A percentile compares a stretch with the other conserved stretches of the same genome.
Evolutionary conservation across 1,139 yeast species (phyloP).

Genomic region (Yamadazyma atmosphaerica): DNA sequence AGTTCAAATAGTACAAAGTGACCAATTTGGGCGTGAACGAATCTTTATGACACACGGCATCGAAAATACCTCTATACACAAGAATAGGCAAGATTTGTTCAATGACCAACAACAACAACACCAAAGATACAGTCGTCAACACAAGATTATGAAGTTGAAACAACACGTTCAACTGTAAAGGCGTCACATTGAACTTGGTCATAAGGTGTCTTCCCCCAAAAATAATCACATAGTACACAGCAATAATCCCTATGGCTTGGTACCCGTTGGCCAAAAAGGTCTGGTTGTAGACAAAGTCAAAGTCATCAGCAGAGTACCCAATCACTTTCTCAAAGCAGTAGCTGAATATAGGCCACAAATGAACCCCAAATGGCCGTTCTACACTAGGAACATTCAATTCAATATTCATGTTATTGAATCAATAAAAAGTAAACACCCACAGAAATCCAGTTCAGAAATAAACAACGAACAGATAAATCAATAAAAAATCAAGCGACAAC

Average conservation of each 20-base stretch:
- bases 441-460: not conserved
- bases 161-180: constrained; percentile 65
- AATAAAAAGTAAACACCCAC: constrained; percentile 2
- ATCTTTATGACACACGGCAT: constrained; percentile 76
- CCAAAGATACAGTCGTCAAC: constrained; percentile 69
- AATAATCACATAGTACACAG: constrained; percentile 75
- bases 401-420: constrained; percentile 7
- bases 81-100: constrained; percentile 90
- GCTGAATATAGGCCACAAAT: constrained; percentile 87
- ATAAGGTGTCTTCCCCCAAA: constrained; percentile 70
- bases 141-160: constrained; percentile 74
- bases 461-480: too few relatives aligned
- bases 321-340: constrained; percentile 47
- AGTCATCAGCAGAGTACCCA: constrained; percentile 73
- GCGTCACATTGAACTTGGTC: constrained; percentile 52
- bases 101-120: constrained; percentile 63
- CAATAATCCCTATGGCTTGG: constrained; percentile 62
- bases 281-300: constrained; percentile 63
- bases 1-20: constrained; percentile 77
- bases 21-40: constrained; percentile 90
- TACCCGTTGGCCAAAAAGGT: constrained; percentile 71
- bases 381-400: constrained; percentile 52
- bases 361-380: constrained; percentile 85
- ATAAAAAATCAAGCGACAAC: not conserved
- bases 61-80: constrained; percentile 72